Conservation (phyloP, 768 basidiomycete genomes). For the Termitomyces sp. region DNA sequence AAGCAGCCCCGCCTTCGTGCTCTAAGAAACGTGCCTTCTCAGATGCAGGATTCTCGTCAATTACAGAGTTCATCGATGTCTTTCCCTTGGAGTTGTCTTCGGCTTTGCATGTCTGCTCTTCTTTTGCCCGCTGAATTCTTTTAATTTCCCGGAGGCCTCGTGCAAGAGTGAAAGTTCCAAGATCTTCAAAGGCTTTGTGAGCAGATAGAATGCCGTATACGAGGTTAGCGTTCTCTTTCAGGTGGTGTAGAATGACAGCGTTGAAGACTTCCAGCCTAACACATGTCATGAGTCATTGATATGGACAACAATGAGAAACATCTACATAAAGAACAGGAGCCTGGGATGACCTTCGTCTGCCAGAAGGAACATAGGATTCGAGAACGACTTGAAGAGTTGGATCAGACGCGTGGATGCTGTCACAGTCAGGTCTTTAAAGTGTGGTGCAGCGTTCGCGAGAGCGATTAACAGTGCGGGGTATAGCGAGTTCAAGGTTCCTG, state of each 20-base stretch:
- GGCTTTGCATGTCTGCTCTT: conserved; percentile 50
- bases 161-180: conserved; percentile 88
- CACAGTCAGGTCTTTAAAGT: conserved; percentile 76
- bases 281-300: background rate
- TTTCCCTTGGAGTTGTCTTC: conserved; percentile 36
- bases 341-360: conserved; percentile 95
- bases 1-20: conserved; percentile 36
- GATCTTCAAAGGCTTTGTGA: conserved; percentile 81
- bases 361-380: conserved; percentile 82
- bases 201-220: conserved; percentile 82
- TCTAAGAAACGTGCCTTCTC: conserved; percentile 69
- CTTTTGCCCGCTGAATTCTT: conserved; percentile 64
- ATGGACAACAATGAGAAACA: background rate
- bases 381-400: conserved; percentile 89
- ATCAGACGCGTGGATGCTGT: conserved; percentile 79
- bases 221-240: conserved; percentile 82
- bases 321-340: conserved; percentile 86
- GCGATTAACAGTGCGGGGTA: conserved; percentile 93
- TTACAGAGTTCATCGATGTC: conserved; percentile 26
- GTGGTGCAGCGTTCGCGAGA: conserved; percentile 83
- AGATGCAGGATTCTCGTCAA: conserved; percentile 37
- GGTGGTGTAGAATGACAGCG: conserved; percentile 70
- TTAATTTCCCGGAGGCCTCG: conserved; percentile 84
- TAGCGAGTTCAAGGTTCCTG: conserved; percentile 72
- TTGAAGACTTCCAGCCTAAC: conserved; percentile 89